A percentile compares a stretch with the other conserved stretches of the same genome.
Evolutionary conservation across 2,329 filamentous ascomycete genomes (phyloP).

Genomic region (Calonectria montana): DNA sequence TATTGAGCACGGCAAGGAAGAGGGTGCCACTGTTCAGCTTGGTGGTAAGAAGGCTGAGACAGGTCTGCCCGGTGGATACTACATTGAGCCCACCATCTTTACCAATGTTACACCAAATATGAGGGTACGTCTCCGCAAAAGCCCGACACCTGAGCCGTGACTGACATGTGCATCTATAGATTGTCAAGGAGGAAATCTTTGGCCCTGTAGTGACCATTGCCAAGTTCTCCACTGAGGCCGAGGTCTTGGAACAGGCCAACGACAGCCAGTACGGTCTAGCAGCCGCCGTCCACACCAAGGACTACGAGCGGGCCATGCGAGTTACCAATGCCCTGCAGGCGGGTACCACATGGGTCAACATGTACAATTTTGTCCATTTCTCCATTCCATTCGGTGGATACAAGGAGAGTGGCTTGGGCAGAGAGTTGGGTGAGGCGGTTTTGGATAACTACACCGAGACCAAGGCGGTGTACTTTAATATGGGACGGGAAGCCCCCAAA

Average conservation of each 20-base stretch:
- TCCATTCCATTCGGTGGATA: slow-evolving; percentile 58
- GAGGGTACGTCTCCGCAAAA: slow-evolving; percentile 46
- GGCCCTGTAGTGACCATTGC: slow-evolving; percentile 56
- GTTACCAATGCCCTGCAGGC: slow-evolving; percentile 69
- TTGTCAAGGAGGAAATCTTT: slow-evolving; percentile 58
- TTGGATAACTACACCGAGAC: slow-evolving; percentile 56
- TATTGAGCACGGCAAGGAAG: slow-evolving; percentile 74
- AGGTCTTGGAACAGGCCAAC: slow-evolving; percentile 57
- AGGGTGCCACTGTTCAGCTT: slow-evolving; percentile 6
- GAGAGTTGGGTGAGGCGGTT: slow-evolving; percentile 58
- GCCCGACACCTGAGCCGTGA: too few relatives aligned
- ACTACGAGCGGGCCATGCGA: slow-evolving; percentile 61
- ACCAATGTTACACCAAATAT: slow-evolving; percentile 50
- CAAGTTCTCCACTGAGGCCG: slow-evolving; percentile 54
- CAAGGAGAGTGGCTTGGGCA: slow-evolving; percentile 60
- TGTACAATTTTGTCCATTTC: slow-evolving; percentile 56
- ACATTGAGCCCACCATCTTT: slow-evolving; percentile 10
- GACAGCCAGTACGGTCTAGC: slow-evolving; percentile 71
- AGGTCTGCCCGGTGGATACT: not conserved
- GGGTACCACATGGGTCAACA: slow-evolving; percentile 68
- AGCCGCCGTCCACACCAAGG: slow-evolving; percentile 69
- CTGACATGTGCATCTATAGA: not conserved
- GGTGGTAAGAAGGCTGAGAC: slow-evolving; percentile 8
- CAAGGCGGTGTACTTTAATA: slow-evolving; percentile 58
- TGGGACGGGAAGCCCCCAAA: slow-evolving; percentile 29